Conservation (phyloP, 2,329 filamentous ascomycete genomes). For the Xylariomycetidae sp. region DNA sequence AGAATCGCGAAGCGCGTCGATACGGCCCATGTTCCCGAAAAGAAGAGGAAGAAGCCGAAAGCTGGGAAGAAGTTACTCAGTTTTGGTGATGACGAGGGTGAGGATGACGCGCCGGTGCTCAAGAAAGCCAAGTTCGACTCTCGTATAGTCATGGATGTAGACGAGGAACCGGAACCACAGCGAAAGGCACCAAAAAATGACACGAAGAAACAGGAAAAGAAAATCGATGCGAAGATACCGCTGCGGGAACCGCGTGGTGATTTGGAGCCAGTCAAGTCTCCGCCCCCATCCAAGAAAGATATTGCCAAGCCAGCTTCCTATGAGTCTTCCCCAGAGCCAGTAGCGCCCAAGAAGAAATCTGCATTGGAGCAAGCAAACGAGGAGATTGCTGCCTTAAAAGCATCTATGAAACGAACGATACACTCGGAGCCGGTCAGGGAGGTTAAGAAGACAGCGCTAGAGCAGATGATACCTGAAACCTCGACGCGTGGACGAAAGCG, state of each 20-base stretch:
- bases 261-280: slow-evolving; percentile 13
- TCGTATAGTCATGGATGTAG: slow-evolving; percentile 60
- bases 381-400: slow-evolving; percentile 75
- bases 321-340: slow-evolving; percentile 33
- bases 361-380: slow-evolving; percentile 69
- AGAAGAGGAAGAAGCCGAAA: slow-evolving; percentile 67
- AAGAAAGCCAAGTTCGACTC: slow-evolving; percentile 80
- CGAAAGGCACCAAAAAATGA: slow-evolving; percentile 24
- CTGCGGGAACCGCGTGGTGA: slow-evolving; percentile 18
- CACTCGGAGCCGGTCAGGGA: slow-evolving; percentile 46
- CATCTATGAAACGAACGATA: slow-evolving; percentile 69
- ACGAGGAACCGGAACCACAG: slow-evolving; percentile 32
- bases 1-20: slow-evolving; percentile 48
- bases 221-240: slow-evolving; percentile 23
- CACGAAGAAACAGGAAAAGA: slow-evolving; percentile 24
- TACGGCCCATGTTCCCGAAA: slow-evolving; percentile 39
- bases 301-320: slow-evolving; percentile 17
- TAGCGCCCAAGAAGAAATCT: slow-evolving; percentile 35
- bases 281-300: slow-evolving; percentile 14
- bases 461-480: slow-evolving; percentile 69
- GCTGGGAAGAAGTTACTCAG: slow-evolving; percentile 72
- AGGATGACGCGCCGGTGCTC: slow-evolving; percentile 51
- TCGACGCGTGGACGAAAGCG: slow-evolving; percentile 69
- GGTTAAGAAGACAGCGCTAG: slow-evolving; percentile 63
- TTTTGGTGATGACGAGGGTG: slow-evolving; percentile 69